Base-by-base conservation (phyloP, 2,329 filamentous ascomycete genomes). In the Sphaerulina vaccinii region DNA sequence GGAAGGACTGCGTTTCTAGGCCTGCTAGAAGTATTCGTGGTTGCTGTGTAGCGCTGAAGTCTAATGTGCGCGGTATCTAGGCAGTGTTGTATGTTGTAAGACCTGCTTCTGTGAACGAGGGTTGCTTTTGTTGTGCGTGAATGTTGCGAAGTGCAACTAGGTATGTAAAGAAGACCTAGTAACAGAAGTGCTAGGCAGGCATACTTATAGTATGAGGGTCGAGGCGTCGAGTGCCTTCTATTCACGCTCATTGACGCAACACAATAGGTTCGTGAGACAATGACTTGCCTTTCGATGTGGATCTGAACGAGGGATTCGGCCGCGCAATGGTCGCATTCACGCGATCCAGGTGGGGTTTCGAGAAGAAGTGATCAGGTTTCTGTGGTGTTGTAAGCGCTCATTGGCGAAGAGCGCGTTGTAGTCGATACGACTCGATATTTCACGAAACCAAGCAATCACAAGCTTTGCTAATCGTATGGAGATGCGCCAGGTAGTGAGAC, bases 1-100 rank as follows among this genome's bases (percentile, higher is more conserved):
- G 35, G 27, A 47, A 40, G 46, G 13, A 39, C 38, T 44, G 22
- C 36, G 39, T 32, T 33, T 58, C 58, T 57, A 57, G 58, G 35
- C 56, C 56, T 35, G 56, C 58, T 59, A 59, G 56, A 57, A 52
- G 22, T 39, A 37, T 32, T 36, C 29, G 39, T 47, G 42, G n/a
- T 40, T 55, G 49, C 45, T 55, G 43, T 38, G n/a, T 44, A 53
- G 49, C 49, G 51, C 27, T 49, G 37, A 51, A 56, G 54, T 39
- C 41, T 37, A 2, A 18, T 51, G 49, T 38, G 22, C 49, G 51
- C 40, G 33, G 23, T 41, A 16, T 36, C 36, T 27, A 51, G 38
- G 35, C 47, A 48, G 42, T 33, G 47, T 54, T 52, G 38, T 35
- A 35, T 33, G 47, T 54, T 52, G 38, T 35, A 35, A 52, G 48